Percentiles rank a stretch among this genome's conserved stretches.
Conservation (phyloP, 2,329 filamentous ascomycete genomes). For the Cylindrodendrum hubeiense region DNA sequence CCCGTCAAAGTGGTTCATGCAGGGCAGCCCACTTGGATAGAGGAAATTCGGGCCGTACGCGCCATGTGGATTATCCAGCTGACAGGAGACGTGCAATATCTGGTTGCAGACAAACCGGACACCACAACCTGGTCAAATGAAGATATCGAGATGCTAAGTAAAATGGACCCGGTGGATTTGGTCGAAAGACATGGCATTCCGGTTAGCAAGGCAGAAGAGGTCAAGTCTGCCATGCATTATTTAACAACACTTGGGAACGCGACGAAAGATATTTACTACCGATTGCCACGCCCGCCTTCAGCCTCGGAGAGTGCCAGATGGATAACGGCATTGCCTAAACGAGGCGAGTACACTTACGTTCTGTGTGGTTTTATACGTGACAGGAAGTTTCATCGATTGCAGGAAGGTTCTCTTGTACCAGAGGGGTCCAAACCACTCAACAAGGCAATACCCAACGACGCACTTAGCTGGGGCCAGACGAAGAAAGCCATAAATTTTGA, state of each 20-base stretch:
- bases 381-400: neutral
- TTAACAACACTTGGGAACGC: conserved; percentile 6
- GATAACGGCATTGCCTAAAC: conserved; percentile 20
- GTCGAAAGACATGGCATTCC: neutral
- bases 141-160: conserved; percentile 13
- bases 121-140: conserved; percentile 10
- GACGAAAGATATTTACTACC: conserved; percentile 18
- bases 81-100: conserved; percentile 21
- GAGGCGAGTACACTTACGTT: neutral
- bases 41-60: conserved; percentile 40
- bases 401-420: neutral
- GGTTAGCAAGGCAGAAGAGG: conserved; percentile 8
- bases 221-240: conserved; percentile 22
- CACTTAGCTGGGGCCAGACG: conserved; percentile 18
- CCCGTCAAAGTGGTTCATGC: conserved; percentile 19
- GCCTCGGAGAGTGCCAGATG: conserved; percentile 16
- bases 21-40: conserved; percentile 36
- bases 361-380: conserved; percentile 3
- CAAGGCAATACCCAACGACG: neutral
- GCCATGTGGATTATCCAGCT: conserved; percentile 37
- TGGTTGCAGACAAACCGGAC: conserved; percentile 4
- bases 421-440: conserved; percentile 1
- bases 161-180: conserved; percentile 2
- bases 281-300: conserved; percentile 17
- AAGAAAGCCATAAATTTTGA: neutral